Evolutionary conservation across 495 filamentous ascomycete genomes (phyloP).

Genomic region (Neurospora sp.): DNA sequence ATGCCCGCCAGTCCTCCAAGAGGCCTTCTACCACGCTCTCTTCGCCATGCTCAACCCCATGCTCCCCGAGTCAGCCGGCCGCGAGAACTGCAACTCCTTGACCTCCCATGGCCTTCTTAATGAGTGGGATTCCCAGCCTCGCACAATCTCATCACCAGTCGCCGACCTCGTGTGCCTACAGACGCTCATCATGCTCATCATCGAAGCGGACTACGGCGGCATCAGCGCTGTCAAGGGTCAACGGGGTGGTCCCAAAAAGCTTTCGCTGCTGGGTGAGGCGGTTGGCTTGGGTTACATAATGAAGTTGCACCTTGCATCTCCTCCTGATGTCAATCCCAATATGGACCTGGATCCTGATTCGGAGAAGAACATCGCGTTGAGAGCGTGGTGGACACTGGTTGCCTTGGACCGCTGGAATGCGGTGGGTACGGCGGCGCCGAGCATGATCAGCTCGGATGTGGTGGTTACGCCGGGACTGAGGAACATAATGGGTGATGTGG

Average conservation of each 20-base stretch:
- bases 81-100: conserved; percentile 27
- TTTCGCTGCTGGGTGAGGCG: conserved; percentile 43
- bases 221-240: conserved; percentile 21
- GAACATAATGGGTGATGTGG: conserved; percentile 51
- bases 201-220: conserved; percentile 46
- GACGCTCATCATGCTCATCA: conserved; percentile 48
- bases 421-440: conserved; percentile 49
- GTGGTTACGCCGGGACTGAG: conserved; percentile 54
- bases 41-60: conserved; percentile 50
- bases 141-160: conserved; percentile 20
- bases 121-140: conserved; percentile 40
- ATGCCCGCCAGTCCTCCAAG: conserved; percentile 50
- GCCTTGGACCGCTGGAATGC: conserved; percentile 71
- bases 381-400: conserved; percentile 65
- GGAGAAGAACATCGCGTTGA: conserved; percentile 57
- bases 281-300: conserved; percentile 49
- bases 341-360: conserved; percentile 50
- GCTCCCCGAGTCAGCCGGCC: conserved; percentile 36
- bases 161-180: conserved; percentile 55
- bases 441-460: conserved; percentile 50
- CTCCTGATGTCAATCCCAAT: conserved; percentile 9
- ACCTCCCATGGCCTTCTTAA: conserved; percentile 40
- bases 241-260: conserved; percentile 22
- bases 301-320: conserved; percentile 38
- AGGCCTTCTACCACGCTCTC: conserved; percentile 63